phyloP scores from a whole-genome alignment of 306 rosid species.

The Oxytropis ochrocephala region DNA sequence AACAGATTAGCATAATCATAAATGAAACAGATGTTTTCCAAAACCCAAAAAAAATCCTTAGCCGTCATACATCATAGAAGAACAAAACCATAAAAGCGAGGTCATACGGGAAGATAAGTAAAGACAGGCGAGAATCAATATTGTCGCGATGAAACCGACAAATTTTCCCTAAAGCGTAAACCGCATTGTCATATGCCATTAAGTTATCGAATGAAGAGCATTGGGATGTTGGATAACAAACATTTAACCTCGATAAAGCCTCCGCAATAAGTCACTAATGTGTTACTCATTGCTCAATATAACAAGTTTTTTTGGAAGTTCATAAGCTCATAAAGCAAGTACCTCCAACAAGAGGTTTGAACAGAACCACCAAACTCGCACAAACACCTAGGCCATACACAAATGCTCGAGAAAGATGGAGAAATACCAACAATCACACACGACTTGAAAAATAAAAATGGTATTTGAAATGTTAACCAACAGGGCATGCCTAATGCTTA shows the following conservation, averaged over 20 bases:
- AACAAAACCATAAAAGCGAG: not conserved
- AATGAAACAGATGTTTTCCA: not conserved
- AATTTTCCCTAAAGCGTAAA: constrained; percentile 93
- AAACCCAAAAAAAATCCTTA: not conserved
- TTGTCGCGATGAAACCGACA: constrained; percentile 81
- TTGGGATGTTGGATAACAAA: constrained; percentile 85
- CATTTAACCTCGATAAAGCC: constrained; percentile 91
- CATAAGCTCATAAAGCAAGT: not conserved
- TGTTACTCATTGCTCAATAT: constrained; percentile 17
- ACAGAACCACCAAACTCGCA: constrained; percentile 89
- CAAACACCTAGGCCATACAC: constrained; percentile 99
- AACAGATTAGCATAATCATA: not conserved
- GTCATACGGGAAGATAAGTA: not conserved
- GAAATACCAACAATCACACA: constrained; percentile 1
- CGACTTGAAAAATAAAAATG: constrained; percentile 10
- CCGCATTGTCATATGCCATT: constrained; percentile 99
- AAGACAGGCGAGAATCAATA: constrained; percentile 81
- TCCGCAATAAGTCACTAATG: constrained; percentile 42
- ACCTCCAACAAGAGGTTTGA: constrained; percentile 91
- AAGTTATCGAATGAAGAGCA: constrained; percentile 71
- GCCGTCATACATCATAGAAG: not conserved
- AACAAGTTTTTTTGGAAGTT: not conserved
- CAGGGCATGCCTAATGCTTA: constrained; percentile 27
- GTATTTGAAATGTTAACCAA: not conserved
- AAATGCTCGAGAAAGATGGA: constrained; percentile 58